These are phyloP conservation scores for Cyathus striatus DNA, from an alignment of 768 basidiomycete species.

Conservation along the genomic window DNA sequence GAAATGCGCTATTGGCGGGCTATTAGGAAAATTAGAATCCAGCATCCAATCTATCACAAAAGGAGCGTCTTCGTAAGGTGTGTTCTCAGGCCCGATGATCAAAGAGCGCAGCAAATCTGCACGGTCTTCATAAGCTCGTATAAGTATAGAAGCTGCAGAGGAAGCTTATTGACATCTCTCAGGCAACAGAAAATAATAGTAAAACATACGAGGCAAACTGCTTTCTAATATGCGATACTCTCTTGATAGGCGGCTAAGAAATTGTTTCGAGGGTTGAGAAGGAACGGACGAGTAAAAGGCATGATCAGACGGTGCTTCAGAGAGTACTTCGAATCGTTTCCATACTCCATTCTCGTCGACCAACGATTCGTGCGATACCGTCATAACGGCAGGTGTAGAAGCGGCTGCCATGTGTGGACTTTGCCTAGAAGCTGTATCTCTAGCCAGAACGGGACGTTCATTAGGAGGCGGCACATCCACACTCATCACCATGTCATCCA, in stretches of 20 bases:
- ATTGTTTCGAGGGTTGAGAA: conserved; percentile 64
- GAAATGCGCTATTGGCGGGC: conserved; percentile 85
- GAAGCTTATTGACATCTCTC: background rate
- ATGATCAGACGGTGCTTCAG: conserved; percentile 77
- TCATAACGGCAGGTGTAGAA: background rate
- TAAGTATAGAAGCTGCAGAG: conserved; percentile 71
- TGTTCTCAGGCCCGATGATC: conserved; percentile 90
- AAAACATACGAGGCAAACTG: conserved; percentile 74
- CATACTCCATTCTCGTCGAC: conserved; percentile 44
- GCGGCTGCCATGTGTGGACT: too few relatives aligned
- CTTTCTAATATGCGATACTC: conserved; percentile 78
- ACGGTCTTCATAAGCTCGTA: conserved; percentile 88
- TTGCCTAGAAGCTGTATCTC: background rate
- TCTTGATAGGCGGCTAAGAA: conserved; percentile 69
- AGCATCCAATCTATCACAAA: conserved; percentile 95
- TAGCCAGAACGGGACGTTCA: background rate
- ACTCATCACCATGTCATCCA: conserved; percentile 5
- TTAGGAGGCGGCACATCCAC: background rate
- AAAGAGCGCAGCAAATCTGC: conserved; percentile 81
- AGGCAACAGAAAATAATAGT: background rate
- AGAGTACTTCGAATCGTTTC: conserved; percentile 79
- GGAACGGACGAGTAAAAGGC: conserved; percentile 64
- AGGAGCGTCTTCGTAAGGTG: conserved; percentile 92
- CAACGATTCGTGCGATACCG: background rate
- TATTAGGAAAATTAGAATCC: conserved; percentile 78